Conservation (phyloP, 106 monocot species). For the Gastrodia elata region DNA sequence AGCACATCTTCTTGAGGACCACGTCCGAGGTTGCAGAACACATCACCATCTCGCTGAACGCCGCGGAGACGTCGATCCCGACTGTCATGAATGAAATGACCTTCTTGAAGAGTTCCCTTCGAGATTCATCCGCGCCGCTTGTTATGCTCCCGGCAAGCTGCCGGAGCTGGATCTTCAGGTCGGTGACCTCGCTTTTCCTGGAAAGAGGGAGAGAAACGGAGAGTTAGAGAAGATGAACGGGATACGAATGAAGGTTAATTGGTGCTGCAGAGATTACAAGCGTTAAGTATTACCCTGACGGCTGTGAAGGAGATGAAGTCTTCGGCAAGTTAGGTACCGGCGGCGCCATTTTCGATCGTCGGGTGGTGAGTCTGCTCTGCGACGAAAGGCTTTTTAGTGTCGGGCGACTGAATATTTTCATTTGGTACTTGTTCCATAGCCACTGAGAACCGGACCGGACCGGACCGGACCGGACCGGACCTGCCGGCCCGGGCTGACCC, state of each 20-base stretch:
- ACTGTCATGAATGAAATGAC: conserved; percentile 98
- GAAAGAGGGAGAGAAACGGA: not conserved
- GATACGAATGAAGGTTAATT: not conserved
- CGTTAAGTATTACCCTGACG: conserved; percentile 56
- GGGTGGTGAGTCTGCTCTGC: not conserved
- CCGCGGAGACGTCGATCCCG: conserved; percentile 89
- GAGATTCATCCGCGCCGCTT: conserved; percentile 66
- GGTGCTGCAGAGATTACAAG: not conserved
- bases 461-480: too few species aligned
- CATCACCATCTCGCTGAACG: conserved; percentile 99
- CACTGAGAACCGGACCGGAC: too few species aligned
- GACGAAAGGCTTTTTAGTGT: too few species aligned
- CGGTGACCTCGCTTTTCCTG: conserved; percentile 92
- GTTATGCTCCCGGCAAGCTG: conserved; percentile 87
- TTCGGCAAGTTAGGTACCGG: conserved; percentile 10
- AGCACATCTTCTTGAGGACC: conserved; percentile 99
- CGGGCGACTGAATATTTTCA: too few species aligned
- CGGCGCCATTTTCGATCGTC: conserved; percentile 59
- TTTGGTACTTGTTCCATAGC: too few species aligned
- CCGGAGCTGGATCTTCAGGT: conserved; percentile 95
- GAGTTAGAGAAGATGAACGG: not conserved
- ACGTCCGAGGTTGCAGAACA: conserved; percentile 97
- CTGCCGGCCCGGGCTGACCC: too few species aligned
- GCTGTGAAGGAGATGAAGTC: conserved; percentile 22
- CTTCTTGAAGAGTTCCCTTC: conserved; percentile 92